Base-by-base conservation (phyloP, 2,329 filamentous ascomycete species). In the Curvularia sp. region DNA sequence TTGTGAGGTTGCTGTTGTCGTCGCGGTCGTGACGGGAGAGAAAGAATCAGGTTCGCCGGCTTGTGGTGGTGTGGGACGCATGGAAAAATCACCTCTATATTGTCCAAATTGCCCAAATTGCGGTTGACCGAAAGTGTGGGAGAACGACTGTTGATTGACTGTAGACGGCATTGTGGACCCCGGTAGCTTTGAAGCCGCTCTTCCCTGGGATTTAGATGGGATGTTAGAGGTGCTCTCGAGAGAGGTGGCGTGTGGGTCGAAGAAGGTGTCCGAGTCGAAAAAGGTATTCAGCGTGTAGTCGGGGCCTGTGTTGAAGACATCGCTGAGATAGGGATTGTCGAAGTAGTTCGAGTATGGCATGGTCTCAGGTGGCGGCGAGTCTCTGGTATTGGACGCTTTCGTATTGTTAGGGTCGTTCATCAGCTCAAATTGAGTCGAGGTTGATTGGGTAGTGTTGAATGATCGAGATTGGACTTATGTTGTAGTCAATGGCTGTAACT, bases 281-380 rank as follows among this genome's bases (percentile, higher is more conserved):
- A 71, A 74, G 28, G 65, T 57, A 30, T 68, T 66, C 55, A 73
- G 54, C 8, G 70, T 62, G 58, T 69, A 63, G 51, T 74, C 63
- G 19, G 70, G 64, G 23, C 54, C 60, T 25, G 58, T 49, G 12
- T 62, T 65, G 59, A 68, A 74, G 7, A 56, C 55, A 55, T 72
- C 68, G 39, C 57, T 55, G 36, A 69, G 49, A 53, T 72, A 74
- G 6, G 66, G 57, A 53, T 64, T 68, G 52, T 73, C 70, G 53
- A 69, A 57, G 30, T 59, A 55, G 18, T 55, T 59, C 7, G 52
- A 45, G 52, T 59, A 59, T 18, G 56, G 51, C 56, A 59, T 59
- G 46, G 25, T 42, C 15, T 59, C 38, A 34, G 36, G 65, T 34
- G 57, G 49, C 42, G 70, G 70, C 36, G 69, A 72, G 57, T 65